Evolutionary conservation across 352 stramenopile species (phyloP), one percentile per base, ranked within the genome.

Genomic region (Pythium plurisporium): DNA sequence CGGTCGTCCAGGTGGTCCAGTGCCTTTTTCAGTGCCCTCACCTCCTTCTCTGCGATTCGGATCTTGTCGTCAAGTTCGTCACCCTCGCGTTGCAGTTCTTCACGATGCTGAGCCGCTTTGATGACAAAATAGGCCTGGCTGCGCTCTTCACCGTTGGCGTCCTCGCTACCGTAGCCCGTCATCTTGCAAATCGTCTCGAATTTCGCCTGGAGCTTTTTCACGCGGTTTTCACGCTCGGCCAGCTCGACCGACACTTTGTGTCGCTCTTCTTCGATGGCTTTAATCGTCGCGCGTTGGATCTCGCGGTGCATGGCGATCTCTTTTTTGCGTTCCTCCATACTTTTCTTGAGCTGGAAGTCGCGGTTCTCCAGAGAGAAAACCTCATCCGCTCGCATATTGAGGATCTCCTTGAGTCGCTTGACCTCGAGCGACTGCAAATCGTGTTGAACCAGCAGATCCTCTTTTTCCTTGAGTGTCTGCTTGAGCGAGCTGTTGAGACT

Each of bases 111-210:
- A 1, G 95, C 96, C n/a, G 92, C 93, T 55, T 94, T 79, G 65
- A 99, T 99, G 10, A 98, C 79, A 68, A 97, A 98, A 56, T 97
- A 97, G 14, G 94, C 93, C 64, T 98, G 94, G 36, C 86, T 97
- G 31, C 86, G 77, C 52, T 90, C 80, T 60, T 95, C 83, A 29
- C 84, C 86, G 29, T 79, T 75, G 11, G 68, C 72, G 58, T 88
- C 86, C 29, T 88, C 80, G 17, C 56, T 68, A 19, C 75, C 83
- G 40, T 82, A 91, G 11, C 70, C 77, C 47, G 77, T 79, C 56
- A 84, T 84, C 49, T 89, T 92, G 57, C 82, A 90, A 19, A 92
- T 73, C 34, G 89, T 96, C 66, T 98, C 87, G 64, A 97, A 98
- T 60, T 98, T 98, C 36, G 87, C 80, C 53, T 96, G 86, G n/a